These are phyloP conservation scores for Scheffersomyces titani DNA, from an alignment of 1,139 yeast species.

Conservation along the genomic window DNA sequence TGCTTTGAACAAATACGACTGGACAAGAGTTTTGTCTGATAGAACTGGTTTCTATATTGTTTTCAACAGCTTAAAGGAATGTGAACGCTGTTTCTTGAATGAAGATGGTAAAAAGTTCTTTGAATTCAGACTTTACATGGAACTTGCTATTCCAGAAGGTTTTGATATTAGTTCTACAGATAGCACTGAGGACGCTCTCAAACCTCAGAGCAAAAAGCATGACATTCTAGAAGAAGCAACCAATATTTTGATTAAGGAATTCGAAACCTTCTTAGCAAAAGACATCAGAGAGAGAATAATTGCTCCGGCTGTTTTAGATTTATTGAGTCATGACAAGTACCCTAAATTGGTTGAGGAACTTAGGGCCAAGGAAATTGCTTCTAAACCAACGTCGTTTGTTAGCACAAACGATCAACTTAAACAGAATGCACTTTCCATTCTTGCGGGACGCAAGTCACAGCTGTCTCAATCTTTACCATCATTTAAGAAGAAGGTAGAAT, in stretches of 20 bases:
- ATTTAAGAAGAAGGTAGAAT: conserved; percentile 43
- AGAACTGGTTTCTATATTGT: conserved; percentile 69
- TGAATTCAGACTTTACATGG: conserved; percentile 58
- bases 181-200: conserved; percentile 7
- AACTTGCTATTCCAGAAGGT: conserved; percentile 47
- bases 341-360: conserved; percentile 53
- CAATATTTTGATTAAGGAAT: conserved; percentile 59
- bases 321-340: conserved; percentile 60
- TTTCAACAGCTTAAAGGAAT: conserved; percentile 64
- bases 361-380: conserved; percentile 34
- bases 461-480: conserved; percentile 23
- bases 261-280: conserved; percentile 61
- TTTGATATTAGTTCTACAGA: conserved; percentile 9
- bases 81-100: conserved; percentile 62
- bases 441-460: conserved; percentile 26
- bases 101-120: conserved; percentile 64
- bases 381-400: conserved; percentile 16
- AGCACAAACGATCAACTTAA: conserved; percentile 14
- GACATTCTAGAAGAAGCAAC: conserved; percentile 59
- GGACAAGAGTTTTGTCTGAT: conserved; percentile 67
- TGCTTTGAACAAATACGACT: conserved; percentile 54
- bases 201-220: conserved; percentile 10
- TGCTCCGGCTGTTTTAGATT: conserved; percentile 68
- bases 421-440: conserved; percentile 28
- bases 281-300: conserved; percentile 76